A percentile compares a stretch with the other conserved stretches of the same genome.
Conservation (phyloP, 225 moss, liverwort and hornwort species). For the Sphagnum contortum region DNA sequence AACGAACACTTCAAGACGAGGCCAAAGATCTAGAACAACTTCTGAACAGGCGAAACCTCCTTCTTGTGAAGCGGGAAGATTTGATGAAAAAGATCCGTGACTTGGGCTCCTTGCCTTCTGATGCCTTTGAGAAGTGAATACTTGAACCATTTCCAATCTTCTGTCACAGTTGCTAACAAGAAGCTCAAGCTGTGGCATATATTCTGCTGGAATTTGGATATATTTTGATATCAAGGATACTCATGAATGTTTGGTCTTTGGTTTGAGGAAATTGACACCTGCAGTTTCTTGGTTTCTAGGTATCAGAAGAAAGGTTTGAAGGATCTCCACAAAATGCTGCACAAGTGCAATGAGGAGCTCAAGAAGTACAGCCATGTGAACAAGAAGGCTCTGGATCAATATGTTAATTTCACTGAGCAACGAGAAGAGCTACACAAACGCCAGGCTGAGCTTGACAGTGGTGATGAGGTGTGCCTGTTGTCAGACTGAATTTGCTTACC, state of each 20-base stretch:
- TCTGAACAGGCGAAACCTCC: conserved; percentile 72
- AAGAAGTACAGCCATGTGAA: conserved; percentile 93
- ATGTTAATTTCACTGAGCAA: conserved; percentile 91
- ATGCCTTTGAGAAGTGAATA: conserved; percentile 86
- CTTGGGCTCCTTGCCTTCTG: conserved; percentile 82
- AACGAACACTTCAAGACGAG: conserved; percentile 86
- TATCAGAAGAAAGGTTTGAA: conserved; percentile 85
- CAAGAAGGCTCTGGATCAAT: conserved; percentile 89
- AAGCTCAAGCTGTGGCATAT: too few species aligned
- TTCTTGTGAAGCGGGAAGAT: conserved; percentile 47
- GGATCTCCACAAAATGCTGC: conserved; percentile 88
- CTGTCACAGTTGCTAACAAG: too few species aligned
- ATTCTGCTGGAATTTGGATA: too few species aligned
- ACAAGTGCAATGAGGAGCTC: conserved; percentile 91
- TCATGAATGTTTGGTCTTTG: not conserved
- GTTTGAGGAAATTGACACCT: not conserved
- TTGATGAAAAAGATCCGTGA: conserved; percentile 92
- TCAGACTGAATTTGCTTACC: too few species aligned
- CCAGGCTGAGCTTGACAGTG: conserved; percentile 82
- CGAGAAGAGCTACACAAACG: conserved; percentile 83
- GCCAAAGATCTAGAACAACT: conserved; percentile 90
- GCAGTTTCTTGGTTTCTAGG: conserved; percentile 1
- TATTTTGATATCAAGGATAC: too few species aligned
- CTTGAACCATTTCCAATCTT: not conserved
- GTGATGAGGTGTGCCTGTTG: conserved; percentile 56